phyloP scores from a whole-genome alignment of 2,329 filamentous ascomycete species.

The Pezicula radicicola region DNA sequence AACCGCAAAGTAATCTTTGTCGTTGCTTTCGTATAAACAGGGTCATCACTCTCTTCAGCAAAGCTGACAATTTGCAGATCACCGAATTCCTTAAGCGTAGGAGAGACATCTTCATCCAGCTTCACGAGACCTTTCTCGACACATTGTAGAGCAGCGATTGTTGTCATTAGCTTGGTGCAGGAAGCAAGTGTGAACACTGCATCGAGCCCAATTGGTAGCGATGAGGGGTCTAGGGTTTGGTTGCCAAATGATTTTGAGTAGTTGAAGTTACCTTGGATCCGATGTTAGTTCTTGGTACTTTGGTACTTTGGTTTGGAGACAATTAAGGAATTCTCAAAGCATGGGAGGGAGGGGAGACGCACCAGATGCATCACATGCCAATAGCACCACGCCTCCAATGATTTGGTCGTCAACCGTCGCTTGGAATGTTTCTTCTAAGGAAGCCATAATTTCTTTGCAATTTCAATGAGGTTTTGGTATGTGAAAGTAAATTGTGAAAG shows the following conservation, averaged over 20 bases:
- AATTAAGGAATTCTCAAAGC: background rate
- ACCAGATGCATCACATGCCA: conserved; percentile 16
- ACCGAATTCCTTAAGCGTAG: conserved; percentile 17
- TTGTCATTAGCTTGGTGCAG: conserved; percentile 53
- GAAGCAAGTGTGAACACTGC: conserved; percentile 47
- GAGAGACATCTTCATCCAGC: conserved; percentile 40
- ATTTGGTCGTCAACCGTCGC: conserved; percentile 9
- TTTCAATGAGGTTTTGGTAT: too few species aligned
- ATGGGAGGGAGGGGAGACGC: background rate
- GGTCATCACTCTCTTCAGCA: conserved; percentile 9
- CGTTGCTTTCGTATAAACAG: conserved; percentile 8
- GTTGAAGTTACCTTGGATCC: conserved; percentile 28
- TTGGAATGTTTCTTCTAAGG: conserved; percentile 11
- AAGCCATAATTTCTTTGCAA: background rate
- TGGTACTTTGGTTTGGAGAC: too few species aligned
- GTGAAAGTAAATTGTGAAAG: too few species aligned
- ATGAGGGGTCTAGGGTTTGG: conserved; percentile 46
- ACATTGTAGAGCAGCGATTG: conserved; percentile 51
- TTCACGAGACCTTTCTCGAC: conserved; percentile 46
- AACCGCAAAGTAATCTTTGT: conserved; percentile 19
- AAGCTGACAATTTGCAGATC: conserved; percentile 18
- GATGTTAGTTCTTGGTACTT: background rate
- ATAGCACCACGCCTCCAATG: conserved; percentile 17
- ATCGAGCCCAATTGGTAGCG: conserved; percentile 47
- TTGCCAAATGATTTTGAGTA: conserved; percentile 34